Evolutionary conservation across 768 basidiomycete genomes (phyloP), one percentile per base, ranked within the genome.

Genomic region (Amanita muscaria): DNA sequence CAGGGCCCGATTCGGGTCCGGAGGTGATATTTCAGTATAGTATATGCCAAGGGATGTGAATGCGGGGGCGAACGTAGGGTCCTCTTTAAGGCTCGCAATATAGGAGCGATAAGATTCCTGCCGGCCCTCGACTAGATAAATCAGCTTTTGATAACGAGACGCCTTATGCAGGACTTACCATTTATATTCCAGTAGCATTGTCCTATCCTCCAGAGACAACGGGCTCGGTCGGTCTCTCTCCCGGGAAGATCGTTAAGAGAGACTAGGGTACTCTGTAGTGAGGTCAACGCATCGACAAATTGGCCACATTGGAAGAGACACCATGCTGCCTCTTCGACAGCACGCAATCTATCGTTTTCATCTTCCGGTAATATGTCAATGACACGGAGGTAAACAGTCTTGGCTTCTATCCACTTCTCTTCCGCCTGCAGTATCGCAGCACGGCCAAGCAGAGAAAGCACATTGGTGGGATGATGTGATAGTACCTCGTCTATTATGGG

Each of bases 11-110:
- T 77, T 76, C 18, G 79, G 80, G 61, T 98, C 93, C 0, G 82
- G 77, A 0, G 90, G 89, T 9, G 74, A 66, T 46, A 66, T 69
- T 32, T 91, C 83, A 15, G 74, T 63, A 61, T 98, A 98, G 63
- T 92, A 92, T 37, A 88, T 67, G 5, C 96, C 96, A 2, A 99
- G 76, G 1, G 90, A 90, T 3, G 94, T 94, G 59, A 90, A 98
- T 0, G 96, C 82, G 1, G 96, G 85, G 0, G 94, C 91, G 58
- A 82, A 96, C 7, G 75, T 68, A 0, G 87, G 61, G 40, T 76
- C 74, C 23, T 74, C 77, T 56, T 89, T 88, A 24, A 97, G 73
- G 1, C 94, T 73, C 3, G 72, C 66, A 50, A 96, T 87, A 64
- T 87, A 96, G 55, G 73, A 69, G 12, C 77, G 73, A 62, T 87